Conservation (phyloP, 176 grass and related monocot species). For the Phoenix roebelenii region DNA sequence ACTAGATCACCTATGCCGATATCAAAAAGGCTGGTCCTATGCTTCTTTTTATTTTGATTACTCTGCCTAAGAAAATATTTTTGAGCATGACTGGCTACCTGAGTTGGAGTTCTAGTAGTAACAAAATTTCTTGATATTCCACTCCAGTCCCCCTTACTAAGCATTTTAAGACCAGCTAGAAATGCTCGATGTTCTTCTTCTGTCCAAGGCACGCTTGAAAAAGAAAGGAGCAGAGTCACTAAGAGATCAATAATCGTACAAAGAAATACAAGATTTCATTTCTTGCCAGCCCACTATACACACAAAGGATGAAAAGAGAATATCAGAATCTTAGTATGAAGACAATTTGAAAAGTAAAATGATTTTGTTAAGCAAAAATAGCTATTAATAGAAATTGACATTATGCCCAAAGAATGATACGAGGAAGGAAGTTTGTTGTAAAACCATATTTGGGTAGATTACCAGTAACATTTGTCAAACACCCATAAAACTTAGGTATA, state of each 20-base stretch:
- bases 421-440: no score
- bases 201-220: constrained; percentile 54
- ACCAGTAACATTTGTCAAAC: no score
- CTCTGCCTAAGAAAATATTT: constrained; percentile 61
- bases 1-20: constrained; percentile 36
- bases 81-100: constrained; percentile 73
- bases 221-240: constrained; percentile 3
- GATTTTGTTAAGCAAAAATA: no score
- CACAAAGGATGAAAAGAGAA: no score
- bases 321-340: no score
- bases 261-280: neutral
- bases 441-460: no score
- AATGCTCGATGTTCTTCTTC: constrained; percentile 72
- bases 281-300: no score
- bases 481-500: constrained; percentile 22
- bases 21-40: constrained; percentile 57
- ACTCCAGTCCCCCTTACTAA: constrained; percentile 60
- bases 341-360: no score
- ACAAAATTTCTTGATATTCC: constrained; percentile 54
- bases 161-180: constrained; percentile 60
- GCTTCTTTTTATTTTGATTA: constrained; percentile 59
- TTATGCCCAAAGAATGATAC: no score
- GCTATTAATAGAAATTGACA: no score
- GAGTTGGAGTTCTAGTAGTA: constrained; percentile 61
- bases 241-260: constrained; percentile 4